Evolutionary conservation across 257 asterid species (phyloP).

Genomic region (Verbascum thapsus): DNA sequence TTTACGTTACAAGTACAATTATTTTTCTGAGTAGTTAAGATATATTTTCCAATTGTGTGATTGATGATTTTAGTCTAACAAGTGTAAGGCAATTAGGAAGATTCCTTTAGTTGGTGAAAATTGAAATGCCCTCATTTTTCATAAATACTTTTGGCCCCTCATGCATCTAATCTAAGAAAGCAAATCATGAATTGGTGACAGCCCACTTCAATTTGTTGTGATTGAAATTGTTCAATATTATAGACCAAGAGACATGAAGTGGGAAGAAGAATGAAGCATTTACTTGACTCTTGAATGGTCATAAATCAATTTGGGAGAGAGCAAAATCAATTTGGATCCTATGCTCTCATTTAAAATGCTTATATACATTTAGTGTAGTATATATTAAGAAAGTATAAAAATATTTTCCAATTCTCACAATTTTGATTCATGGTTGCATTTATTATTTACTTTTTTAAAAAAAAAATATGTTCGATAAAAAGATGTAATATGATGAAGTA

Average conservation of each 20-base stretch:
- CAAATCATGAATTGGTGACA: constrained; percentile 25
- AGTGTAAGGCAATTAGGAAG: constrained; percentile 17
- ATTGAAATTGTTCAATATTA: constrained; percentile 9
- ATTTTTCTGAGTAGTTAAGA: no score
- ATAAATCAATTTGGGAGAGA: constrained; percentile 11
- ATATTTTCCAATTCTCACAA: no score
- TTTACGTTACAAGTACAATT: no score
- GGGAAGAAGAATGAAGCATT: no score
- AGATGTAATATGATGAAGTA: no score
- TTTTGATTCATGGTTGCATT: no score
- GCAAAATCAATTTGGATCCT: constrained; percentile 12
- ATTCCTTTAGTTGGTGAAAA: constrained; percentile 22
- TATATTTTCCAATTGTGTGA: no score
- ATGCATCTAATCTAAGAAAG: constrained; percentile 19
- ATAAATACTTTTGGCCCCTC: constrained; percentile 9
- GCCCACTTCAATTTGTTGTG: constrained; percentile 11
- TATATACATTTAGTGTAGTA: neutral
- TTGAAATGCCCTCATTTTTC: constrained; percentile 13
- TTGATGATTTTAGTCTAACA: no score
- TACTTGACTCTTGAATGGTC: no score
- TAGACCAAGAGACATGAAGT: neutral
- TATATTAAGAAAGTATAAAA: no score
- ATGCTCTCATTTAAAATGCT: neutral
- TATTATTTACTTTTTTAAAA: no score
- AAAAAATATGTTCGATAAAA: no score